Percentiles rank a stretch among this genome's conserved stretches.
These are phyloP conservation scores for Eucalyptus marginata DNA, from an alignment of 345 rosid species.

Conservation along the genomic window DNA sequence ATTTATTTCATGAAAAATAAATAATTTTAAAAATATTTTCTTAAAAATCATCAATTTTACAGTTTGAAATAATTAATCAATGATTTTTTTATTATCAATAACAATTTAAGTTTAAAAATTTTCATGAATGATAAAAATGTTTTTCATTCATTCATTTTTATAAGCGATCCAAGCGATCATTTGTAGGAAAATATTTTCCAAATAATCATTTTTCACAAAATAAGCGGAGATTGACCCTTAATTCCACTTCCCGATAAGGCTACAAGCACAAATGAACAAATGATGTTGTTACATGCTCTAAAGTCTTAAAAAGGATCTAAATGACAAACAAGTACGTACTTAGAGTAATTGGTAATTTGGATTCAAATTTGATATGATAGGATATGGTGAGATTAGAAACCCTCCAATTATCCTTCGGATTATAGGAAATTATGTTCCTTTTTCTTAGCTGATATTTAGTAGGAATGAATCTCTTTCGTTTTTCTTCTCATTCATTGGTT, in stretches of 20 bases:
- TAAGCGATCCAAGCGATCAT: rapidly evolving
- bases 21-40: too few relatives aligned
- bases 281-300: background rate
- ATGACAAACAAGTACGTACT: background rate
- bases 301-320: background rate
- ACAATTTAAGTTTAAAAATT: rapidly evolving
- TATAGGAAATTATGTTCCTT: background rate
- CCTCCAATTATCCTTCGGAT: too few relatives aligned
- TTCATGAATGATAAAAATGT: too few relatives aligned
- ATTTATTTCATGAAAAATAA: background rate
- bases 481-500: background rate
- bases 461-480: background rate
- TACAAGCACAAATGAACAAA: background rate
- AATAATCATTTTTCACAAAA: too few relatives aligned
- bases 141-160: too few relatives aligned
- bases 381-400: rapidly evolving
- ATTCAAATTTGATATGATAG: too few relatives aligned
- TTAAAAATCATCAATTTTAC: too few relatives aligned
- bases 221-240: background rate
- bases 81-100: too few relatives aligned
- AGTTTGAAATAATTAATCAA: background rate
- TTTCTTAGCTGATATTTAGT: background rate
- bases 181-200: too few relatives aligned
- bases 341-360: too few relatives aligned
- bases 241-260: background rate